phyloP scores from a whole-genome alignment of 768 basidiomycete genomes.

The Pleurotus pulmonarius region DNA sequence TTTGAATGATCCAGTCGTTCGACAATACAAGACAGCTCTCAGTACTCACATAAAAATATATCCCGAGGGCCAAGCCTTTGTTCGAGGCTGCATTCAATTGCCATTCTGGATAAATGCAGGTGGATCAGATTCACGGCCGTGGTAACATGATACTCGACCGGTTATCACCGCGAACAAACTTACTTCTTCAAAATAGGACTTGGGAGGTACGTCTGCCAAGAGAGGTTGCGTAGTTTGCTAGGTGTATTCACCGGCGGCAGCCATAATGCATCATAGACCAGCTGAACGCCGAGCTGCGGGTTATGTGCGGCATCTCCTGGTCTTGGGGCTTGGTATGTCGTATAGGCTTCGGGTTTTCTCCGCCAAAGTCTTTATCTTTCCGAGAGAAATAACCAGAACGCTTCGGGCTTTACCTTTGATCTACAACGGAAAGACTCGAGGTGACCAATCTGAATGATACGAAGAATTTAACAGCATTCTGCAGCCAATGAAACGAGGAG shows the following conservation, averaged over 20 bases:
- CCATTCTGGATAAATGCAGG: background rate
- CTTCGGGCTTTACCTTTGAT: no score
- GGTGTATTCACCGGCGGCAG: constrained; percentile 3
- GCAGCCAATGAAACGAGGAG: no score
- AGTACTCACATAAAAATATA: background rate
- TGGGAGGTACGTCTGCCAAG: constrained; percentile 4
- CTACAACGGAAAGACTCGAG: no score
- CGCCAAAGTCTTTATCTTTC: background rate
- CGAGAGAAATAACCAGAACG: no score
- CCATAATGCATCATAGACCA: background rate
- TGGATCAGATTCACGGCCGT: background rate
- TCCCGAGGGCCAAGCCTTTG: constrained; percentile 3
- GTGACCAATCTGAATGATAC: no score
- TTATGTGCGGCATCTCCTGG: background rate
- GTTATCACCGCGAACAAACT: constrained; percentile 1
- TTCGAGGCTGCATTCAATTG: background rate
- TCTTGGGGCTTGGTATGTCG: background rate
- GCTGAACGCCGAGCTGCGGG: background rate
- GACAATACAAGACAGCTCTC: background rate
- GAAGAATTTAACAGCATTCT: no score
- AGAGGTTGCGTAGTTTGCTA: background rate
- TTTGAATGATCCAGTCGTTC: background rate
- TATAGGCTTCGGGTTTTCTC: background rate
- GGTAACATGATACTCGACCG: background rate
- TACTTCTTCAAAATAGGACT: constrained; percentile 5